Conservation (phyloP, 2,329 filamentous ascomycete genomes). For the Bipolaris oryzae region DNA sequence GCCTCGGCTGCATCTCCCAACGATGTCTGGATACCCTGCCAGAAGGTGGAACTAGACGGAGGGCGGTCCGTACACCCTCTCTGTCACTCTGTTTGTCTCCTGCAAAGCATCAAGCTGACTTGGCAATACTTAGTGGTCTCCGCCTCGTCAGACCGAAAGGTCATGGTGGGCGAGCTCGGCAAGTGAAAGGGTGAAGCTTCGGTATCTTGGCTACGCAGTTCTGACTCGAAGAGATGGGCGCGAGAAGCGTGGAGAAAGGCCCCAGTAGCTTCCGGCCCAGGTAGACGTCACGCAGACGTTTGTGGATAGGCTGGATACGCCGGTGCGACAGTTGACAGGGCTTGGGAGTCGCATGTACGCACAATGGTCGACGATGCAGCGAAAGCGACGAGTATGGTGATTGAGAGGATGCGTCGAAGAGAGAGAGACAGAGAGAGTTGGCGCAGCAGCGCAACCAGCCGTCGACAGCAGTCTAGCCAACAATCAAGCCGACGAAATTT, state of each 20-base stretch:
- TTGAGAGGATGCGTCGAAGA: constrained; percentile 26
- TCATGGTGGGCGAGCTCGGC: constrained; percentile 81
- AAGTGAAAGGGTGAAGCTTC: constrained; percentile 55
- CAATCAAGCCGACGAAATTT: constrained; percentile 25
- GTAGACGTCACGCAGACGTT: constrained; percentile 32
- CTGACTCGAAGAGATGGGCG: constrained; percentile 28
- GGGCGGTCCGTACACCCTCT: background rate
- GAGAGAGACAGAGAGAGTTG: constrained; percentile 33
- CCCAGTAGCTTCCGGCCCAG: constrained; percentile 27
- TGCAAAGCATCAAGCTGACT: constrained; percentile 32
- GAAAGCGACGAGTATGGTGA: constrained; percentile 14
- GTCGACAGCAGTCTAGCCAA: constrained; percentile 12
- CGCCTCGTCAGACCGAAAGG: constrained; percentile 84
- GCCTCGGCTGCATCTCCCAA: background rate
- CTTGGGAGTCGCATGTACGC: constrained; percentile 21
- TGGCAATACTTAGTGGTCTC: constrained; percentile 70
- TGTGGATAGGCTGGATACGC: constrained; percentile 35
- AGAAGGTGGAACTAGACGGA: background rate
- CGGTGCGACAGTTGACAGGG: constrained; percentile 38
- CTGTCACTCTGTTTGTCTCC: constrained; percentile 2
- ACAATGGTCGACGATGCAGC: background rate
- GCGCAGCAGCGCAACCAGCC: constrained; percentile 16
- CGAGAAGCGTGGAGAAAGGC: constrained; percentile 35
- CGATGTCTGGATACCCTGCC: background rate
- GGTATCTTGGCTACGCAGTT: constrained; percentile 30